Evolutionary conservation across 2,329 filamentous ascomycete species (phyloP), one percentile per base, ranked within the genome.

Genomic region (Cercospora beticola): DNA sequence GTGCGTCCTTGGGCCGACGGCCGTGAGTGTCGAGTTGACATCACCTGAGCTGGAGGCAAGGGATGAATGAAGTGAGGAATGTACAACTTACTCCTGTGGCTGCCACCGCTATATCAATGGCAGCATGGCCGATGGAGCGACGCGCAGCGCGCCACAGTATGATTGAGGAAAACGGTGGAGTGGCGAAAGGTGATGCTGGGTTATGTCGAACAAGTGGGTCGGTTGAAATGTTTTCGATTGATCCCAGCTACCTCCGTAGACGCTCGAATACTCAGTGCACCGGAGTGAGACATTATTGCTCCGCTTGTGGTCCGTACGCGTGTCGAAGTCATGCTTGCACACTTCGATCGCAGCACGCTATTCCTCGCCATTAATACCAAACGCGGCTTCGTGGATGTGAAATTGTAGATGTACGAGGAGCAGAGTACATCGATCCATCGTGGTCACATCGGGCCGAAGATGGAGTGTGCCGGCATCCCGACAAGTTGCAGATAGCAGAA

Each of bases 141-240:
- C 26, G 49, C 49, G 14, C 49, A 26, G 23, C 58, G 57, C 66
- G 36, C 57, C 66, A 60, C 56, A 61, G 23, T 56, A 14, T 28
- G 16, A 28, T 28, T 56, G 54, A 40, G 54, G 64, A 65, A 60
- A 64, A 56, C 23, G 23, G 26, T 62, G 65, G 60, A 31, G 62
- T 64, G 52, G 23, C 49, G 43, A 65, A 33, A 59, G 56, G 64
- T 68, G 66, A 68, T 68, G 66, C 66, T 68, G 10, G 7, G 31
- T 54, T 68, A 56, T 43, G 60, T 58, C 43, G 62, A 60, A 46
- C 31, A 63, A 61, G 54, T 60, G 64, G 56, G 64, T 59, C 54
- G 9, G 21, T 10, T 21, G 54, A 18, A 54, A 43, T 57, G 62
- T 43, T 52, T 57, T 60, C 63, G 65, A 61, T 59, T 67, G 49